Evolutionary conservation across 305 asterid species (phyloP).

Genomic region (Fraxinus paxiana): DNA sequence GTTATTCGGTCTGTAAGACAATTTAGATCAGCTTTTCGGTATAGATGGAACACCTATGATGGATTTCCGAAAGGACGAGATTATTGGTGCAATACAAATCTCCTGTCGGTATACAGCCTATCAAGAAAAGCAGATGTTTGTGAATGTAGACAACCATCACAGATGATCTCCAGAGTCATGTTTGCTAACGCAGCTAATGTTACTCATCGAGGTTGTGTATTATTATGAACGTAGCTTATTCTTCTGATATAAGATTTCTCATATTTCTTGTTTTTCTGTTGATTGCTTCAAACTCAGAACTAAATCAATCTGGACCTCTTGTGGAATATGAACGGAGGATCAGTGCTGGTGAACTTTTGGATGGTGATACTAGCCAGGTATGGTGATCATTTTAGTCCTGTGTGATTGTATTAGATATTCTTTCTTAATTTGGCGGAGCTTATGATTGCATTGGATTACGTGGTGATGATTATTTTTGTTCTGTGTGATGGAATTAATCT

Average conservation of each 20-base stretch:
- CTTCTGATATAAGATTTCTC: neutral
- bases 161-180: slow-evolving; percentile 38
- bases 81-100: slow-evolving; percentile 27
- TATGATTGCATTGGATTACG: neutral
- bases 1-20: slow-evolving; percentile 43
- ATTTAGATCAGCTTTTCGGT: slow-evolving; percentile 34
- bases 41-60: slow-evolving; percentile 24
- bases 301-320: slow-evolving; percentile 63
- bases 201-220: slow-evolving; percentile 47
- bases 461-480: neutral
- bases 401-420: slow-evolving; percentile 34
- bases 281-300: slow-evolving; percentile 21
- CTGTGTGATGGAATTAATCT: neutral
- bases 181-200: slow-evolving; percentile 49
- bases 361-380: slow-evolving; percentile 88
- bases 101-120: slow-evolving; percentile 27
- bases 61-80: slow-evolving; percentile 29
- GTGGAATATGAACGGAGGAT: slow-evolving; percentile 72
- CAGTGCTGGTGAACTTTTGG: slow-evolving; percentile 64
- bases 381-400: neutral
- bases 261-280: slow-evolving; percentile 1
- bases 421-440: neutral
- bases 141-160: slow-evolving; percentile 32
- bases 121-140: slow-evolving; percentile 34
- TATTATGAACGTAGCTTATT: neutral